A percentile compares a stretch with the other conserved stretches of the same genome.
Conservation (phyloP, 331 rosid species). For the Stylosanthes scabra region DNA sequence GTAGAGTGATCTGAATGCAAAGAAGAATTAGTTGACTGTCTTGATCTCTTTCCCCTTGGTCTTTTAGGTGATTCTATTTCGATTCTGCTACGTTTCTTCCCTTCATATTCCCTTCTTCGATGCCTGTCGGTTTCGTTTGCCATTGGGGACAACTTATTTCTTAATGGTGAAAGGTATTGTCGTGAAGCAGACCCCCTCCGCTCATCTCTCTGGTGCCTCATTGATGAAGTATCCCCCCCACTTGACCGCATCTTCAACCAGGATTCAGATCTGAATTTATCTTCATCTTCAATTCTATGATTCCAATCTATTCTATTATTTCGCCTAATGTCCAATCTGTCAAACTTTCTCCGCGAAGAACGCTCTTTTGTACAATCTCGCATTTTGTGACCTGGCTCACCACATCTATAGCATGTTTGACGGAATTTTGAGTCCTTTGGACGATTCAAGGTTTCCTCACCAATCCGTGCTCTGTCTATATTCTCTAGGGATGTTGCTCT, state of each 20-base stretch:
- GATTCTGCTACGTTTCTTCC: slow-evolving; percentile 54
- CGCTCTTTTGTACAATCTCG: slow-evolving; percentile 56
- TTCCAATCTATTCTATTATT: slow-evolving; percentile 28
- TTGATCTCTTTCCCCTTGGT: slow-evolving; percentile 44
- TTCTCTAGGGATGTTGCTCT: slow-evolving; percentile 42
- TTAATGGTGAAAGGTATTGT: slow-evolving; percentile 12
- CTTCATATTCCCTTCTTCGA: slow-evolving; percentile 38
- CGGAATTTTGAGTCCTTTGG: slow-evolving; percentile 29
- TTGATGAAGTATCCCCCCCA: slow-evolving; percentile 40
- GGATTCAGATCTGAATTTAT: slow-evolving; percentile 47
- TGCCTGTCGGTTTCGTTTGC: slow-evolving; percentile 36
- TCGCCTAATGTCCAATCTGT: slow-evolving; percentile 35
- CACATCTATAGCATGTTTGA: slow-evolving; percentile 57
- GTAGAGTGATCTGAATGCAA: slow-evolving; percentile 41
- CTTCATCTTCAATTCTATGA: slow-evolving; percentile 36
- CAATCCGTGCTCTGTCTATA: slow-evolving; percentile 25
- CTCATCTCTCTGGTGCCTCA: slow-evolving; percentile 40
- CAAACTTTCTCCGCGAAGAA: slow-evolving; percentile 37
- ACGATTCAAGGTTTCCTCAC: slow-evolving; percentile 38
- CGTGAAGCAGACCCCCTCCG: slow-evolving; percentile 40
- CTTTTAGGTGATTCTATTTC: slow-evolving; percentile 44
- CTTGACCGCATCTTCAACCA: slow-evolving; percentile 37
- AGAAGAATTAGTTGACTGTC: slow-evolving; percentile 47
- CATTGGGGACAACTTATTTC: slow-evolving; percentile 33
- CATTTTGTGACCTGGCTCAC: slow-evolving; percentile 62